These are phyloP conservation scores for Cladophialophora psammophila DNA, from an alignment of 2,329 filamentous ascomycete species.

Conservation along the genomic window DNA sequence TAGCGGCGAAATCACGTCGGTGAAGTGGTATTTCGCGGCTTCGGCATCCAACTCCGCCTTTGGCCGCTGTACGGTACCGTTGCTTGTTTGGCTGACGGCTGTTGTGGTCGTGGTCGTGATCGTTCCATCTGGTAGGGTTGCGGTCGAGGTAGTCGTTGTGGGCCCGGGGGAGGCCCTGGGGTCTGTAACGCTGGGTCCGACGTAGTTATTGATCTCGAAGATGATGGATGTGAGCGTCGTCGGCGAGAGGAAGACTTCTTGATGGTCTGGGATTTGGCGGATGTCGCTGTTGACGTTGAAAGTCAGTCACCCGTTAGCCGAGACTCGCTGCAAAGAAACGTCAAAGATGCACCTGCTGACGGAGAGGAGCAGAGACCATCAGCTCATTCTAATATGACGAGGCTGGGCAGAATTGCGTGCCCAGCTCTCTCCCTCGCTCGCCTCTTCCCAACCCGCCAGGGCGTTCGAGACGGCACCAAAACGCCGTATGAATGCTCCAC, in stretches of 20 bases:
- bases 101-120: constrained; percentile 38
- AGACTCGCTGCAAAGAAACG: neutral
- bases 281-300: constrained; percentile 31
- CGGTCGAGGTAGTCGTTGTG: constrained; percentile 8
- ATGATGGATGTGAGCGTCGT: constrained; percentile 86
- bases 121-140: constrained; percentile 17
- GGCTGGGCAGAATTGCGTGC: too few species aligned
- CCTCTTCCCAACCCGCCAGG: neutral
- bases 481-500: neutral
- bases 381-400: too few species aligned
- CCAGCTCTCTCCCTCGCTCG: neutral
- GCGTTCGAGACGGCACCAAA: neutral
- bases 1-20: constrained; percentile 53
- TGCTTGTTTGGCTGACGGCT: constrained; percentile 5
- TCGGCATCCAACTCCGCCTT: constrained; percentile 22
- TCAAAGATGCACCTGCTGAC: too few species aligned
- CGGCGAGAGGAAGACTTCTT: constrained; percentile 89
- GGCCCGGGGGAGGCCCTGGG: constrained; percentile 5
- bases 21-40: constrained; percentile 55
- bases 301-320: neutral
- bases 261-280: constrained; percentile 64
- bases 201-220: constrained; percentile 86
- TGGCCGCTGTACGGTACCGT: neutral
- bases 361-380: too few species aligned
- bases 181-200: constrained; percentile 51